A percentile compares a stretch with the other conserved stretches of the same genome.
phyloP scores from a whole-genome alignment of 2,329 filamentous ascomycete species.

The Aspergillus uvarum region DNA sequence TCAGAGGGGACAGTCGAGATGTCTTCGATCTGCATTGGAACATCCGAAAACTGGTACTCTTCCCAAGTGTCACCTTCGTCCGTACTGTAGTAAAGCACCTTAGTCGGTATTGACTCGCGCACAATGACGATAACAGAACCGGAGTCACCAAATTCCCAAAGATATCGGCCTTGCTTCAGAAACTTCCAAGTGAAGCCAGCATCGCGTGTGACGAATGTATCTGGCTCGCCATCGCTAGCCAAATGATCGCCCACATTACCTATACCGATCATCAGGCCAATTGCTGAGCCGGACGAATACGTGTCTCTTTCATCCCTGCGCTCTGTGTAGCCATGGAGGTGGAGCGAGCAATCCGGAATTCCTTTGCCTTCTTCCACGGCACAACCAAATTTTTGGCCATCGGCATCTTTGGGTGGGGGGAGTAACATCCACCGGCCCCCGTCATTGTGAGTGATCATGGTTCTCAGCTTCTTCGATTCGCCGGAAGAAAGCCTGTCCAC shows the following conservation, averaged over 20 bases:
- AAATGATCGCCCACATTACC: slow-evolving; percentile 84
- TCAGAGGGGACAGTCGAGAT: slow-evolving; percentile 89
- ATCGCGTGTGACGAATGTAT: slow-evolving; percentile 88
- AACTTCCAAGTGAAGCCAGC: slow-evolving; percentile 86
- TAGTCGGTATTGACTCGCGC: slow-evolving; percentile 66
- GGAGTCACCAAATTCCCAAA: slow-evolving; percentile 95
- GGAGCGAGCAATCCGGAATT: slow-evolving; percentile 71
- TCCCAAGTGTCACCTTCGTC: slow-evolving; percentile 81
- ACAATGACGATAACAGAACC: slow-evolving; percentile 90
- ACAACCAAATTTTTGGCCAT: slow-evolving; percentile 72
- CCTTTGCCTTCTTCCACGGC: slow-evolving; percentile 54
- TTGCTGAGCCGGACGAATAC: slow-evolving; percentile 81
- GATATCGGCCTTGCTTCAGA: slow-evolving; percentile 82
- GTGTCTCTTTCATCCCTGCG: slow-evolving; percentile 77
- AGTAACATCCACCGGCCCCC: slow-evolving; percentile 82
- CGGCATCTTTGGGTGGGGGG: slow-evolving; percentile 69
- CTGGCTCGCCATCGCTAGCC: slow-evolving; percentile 65
- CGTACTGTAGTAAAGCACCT: slow-evolving; percentile 69
- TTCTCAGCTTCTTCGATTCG: slow-evolving; percentile 76
- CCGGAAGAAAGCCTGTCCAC: slow-evolving; percentile 58
- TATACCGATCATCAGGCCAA: slow-evolving; percentile 85
- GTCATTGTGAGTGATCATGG: slow-evolving; percentile 94
- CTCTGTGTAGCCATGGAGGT: slow-evolving; percentile 95
- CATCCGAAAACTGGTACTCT: slow-evolving; percentile 69
- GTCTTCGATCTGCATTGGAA: slow-evolving; percentile 71